Conservation (phyloP, 495 filamentous ascomycete genomes). For the Bombardia bombarda region DNA sequence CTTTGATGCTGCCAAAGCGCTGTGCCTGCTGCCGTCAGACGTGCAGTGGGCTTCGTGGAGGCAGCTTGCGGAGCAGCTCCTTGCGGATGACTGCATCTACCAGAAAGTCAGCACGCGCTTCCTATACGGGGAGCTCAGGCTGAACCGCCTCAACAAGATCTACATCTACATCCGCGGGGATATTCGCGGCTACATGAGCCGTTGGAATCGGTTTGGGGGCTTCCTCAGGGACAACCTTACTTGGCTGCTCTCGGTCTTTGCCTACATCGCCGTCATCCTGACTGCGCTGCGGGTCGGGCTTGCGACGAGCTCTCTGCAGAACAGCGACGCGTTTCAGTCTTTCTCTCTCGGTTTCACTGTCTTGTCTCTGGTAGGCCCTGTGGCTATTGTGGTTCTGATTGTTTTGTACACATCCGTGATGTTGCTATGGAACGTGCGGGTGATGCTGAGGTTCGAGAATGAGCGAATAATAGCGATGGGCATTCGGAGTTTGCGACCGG, state of each 20-base stretch:
- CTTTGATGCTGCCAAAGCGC: constrained; percentile 28
- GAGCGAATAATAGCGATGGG: no score
- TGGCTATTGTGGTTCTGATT: background rate
- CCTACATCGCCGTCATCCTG: constrained; percentile 47
- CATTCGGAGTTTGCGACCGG: no score
- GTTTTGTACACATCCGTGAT: no score
- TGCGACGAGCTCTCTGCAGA: constrained; percentile 26
- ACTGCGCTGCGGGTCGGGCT: constrained; percentile 55
- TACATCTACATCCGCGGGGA: constrained; percentile 10
- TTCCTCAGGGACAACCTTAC: constrained; percentile 41
- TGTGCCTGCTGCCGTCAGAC: constrained; percentile 26
- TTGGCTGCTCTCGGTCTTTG: constrained; percentile 33
- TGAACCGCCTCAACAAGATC: constrained; percentile 32
- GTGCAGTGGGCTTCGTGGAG: constrained; percentile 27
- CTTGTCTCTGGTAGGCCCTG: constrained; percentile 23
- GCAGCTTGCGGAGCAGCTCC: constrained; percentile 2
- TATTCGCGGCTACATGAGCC: constrained; percentile 13
- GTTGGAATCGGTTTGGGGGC: constrained; percentile 24
- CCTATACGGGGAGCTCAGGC: constrained; percentile 37
- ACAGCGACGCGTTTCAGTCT: constrained; percentile 33
- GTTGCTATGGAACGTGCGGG: no score
- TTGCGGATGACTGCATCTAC: constrained; percentile 12
- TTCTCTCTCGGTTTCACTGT: constrained; percentile 48
- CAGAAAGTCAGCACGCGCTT: constrained; percentile 22
- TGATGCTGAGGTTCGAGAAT: no score